Percentiles rank a stretch among this genome's conserved stretches.
Conservation (phyloP, 139 green algal genomes). For the Trebouxia sp. region DNA sequence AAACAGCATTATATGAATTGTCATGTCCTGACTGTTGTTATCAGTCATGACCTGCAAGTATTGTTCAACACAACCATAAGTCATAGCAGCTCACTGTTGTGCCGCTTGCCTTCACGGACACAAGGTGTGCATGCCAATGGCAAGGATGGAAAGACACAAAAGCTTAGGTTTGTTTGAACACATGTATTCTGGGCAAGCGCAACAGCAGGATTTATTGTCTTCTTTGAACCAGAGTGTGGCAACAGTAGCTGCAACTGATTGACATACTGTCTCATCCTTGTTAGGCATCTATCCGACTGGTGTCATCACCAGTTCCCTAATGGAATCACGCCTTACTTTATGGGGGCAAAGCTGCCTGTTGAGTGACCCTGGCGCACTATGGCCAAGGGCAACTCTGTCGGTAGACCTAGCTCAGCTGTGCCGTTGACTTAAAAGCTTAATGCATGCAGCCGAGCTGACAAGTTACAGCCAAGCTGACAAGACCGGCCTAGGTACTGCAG, state of each 20-base stretch:
- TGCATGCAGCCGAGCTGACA: background rate
- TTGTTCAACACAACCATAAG: constrained; percentile 14
- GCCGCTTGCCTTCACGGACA: background rate
- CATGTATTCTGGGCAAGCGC: background rate
- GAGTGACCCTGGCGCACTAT: too few relatives aligned
- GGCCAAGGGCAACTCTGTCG: background rate
- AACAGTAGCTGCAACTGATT: constrained; percentile 19
- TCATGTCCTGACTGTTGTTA: constrained; percentile 18
- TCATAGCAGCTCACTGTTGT: background rate
- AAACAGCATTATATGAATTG: constrained; percentile 25
- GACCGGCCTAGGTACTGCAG: constrained; percentile 4
- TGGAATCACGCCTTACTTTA: too few relatives aligned
- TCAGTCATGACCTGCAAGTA: constrained; percentile 19
- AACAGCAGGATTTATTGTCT: background rate
- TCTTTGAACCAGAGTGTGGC: constrained; percentile 24
- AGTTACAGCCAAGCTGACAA: background rate
- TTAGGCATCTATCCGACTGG: constrained; percentile 8
- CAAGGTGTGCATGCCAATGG: background rate
- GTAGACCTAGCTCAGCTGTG: background rate
- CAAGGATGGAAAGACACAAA: background rate
- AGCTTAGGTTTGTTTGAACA: background rate
- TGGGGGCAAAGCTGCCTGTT: too few relatives aligned
- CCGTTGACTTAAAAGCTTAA: too few relatives aligned
- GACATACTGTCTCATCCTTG: constrained; percentile 16
- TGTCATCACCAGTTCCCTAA: constrained; percentile 17